Conservation (phyloP, 163 green algal genomes). For the Prototheca cutis region DNA sequence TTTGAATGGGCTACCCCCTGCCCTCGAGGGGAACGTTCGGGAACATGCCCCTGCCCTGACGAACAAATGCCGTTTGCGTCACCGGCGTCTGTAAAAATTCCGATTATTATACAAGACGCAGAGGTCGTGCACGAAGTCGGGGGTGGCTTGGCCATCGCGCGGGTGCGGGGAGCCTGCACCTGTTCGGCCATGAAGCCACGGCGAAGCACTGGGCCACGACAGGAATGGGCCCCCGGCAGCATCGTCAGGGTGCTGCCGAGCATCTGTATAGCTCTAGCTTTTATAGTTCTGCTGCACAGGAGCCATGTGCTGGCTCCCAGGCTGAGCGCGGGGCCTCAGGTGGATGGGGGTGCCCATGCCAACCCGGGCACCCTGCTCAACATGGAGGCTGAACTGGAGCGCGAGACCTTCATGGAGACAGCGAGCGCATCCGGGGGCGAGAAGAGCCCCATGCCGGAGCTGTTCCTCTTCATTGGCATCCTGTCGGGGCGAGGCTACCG, state of each 20-base stretch:
- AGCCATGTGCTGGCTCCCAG: neutral
- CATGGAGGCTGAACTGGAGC: neutral
- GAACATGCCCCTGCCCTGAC: too few relatives aligned
- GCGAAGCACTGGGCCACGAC: neutral
- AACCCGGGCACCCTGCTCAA: neutral
- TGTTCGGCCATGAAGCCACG: neutral
- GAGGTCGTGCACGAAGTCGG: too few relatives aligned
- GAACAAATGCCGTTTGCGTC: too few relatives aligned
- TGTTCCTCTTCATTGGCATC: constrained; percentile 46
- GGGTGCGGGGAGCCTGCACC: too few relatives aligned
- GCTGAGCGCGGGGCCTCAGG: too few relatives aligned
- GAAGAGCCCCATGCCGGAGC: neutral
- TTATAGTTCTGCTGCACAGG: neutral
- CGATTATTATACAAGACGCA: too few relatives aligned
- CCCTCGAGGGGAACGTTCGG: too few relatives aligned
- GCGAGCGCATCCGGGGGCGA: too few relatives aligned
- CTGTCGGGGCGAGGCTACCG: constrained; percentile 38
- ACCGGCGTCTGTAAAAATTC: too few relatives aligned
- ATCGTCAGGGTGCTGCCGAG: neutral
- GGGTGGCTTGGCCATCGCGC: too few relatives aligned
- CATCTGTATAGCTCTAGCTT: neutral
- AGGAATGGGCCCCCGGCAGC: neutral
- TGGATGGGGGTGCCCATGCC: too few relatives aligned
- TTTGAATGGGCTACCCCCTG: too few relatives aligned
- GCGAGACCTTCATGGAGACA: neutral